A percentile compares a stretch with the other conserved stretches of the same genome.
Evolutionary conservation across 2,329 filamentous ascomycete species (phyloP).

Genomic region (Cercospora sojina): DNA sequence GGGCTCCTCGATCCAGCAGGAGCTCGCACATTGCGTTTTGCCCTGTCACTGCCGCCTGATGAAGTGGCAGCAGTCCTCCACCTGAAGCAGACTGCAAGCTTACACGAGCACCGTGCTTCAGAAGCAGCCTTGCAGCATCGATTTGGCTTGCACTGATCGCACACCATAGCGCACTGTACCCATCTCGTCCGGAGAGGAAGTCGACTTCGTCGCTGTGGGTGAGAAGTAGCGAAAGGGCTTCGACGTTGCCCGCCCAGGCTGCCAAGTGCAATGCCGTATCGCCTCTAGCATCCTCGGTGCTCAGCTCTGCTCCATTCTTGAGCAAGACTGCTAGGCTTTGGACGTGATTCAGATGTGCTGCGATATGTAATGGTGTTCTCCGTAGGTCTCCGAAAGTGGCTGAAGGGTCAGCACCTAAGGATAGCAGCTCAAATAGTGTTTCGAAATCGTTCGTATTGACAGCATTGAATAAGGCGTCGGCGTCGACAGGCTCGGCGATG

Average conservation of each 20-base stretch:
- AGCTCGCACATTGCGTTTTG: conserved; percentile 35
- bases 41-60: conserved; percentile 34
- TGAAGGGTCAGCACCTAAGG: conserved; percentile 19
- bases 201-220: conserved; percentile 32
- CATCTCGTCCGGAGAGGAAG: conserved; percentile 32
- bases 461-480: conserved; percentile 28
- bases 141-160: conserved; percentile 33
- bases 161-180: conserved; percentile 34
- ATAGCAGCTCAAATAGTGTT: conserved; percentile 25
- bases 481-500: conserved; percentile 16
- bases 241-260: conserved; percentile 34
- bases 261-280: conserved; percentile 34
- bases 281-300: conserved; percentile 30
- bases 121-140: conserved; percentile 29
- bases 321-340: conserved; percentile 26
- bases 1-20: conserved; percentile 32
- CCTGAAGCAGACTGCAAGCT: conserved; percentile 28
- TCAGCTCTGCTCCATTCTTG: conserved; percentile 25
- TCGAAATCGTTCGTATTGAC: conserved; percentile 27
- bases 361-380: conserved; percentile 34
- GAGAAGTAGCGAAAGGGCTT: conserved; percentile 29
- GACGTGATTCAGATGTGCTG: conserved; percentile 32
- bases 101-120: conserved; percentile 32
- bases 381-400: conserved; percentile 28
- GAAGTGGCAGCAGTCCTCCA: conserved; percentile 28